These are phyloP conservation scores for Trametes cinnabarina DNA, from an alignment of 768 basidiomycete species.

Conservation along the genomic window DNA sequence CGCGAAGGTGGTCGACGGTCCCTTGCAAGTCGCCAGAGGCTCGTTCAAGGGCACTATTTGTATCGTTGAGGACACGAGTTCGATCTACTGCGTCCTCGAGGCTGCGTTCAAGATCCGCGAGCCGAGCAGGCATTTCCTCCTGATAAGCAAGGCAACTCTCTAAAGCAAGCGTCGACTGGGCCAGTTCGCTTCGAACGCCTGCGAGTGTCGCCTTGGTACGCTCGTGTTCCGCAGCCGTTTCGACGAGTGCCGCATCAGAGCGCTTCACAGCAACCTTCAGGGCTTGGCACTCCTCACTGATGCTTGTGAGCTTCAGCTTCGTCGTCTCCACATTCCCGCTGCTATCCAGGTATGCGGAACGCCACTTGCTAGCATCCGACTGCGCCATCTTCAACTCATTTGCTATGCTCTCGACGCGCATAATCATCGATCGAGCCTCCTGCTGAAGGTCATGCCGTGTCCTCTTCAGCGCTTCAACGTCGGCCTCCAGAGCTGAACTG, in stretches of 20 bases:
- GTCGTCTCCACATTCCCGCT: not conserved
- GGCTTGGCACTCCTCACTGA: not conserved
- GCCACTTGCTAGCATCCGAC: not conserved
- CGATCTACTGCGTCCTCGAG: conserved; percentile 1
- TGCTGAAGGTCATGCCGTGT: not conserved
- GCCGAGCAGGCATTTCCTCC: not conserved
- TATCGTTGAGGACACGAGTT: not conserved
- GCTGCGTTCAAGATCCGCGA: conserved; percentile 12
- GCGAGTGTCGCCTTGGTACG: not conserved
- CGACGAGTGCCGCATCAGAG: conserved; percentile 11
- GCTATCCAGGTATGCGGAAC: not conserved
- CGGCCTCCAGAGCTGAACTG: not conserved
- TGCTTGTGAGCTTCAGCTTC: not conserved
- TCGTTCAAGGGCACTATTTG: conserved; percentile 6
- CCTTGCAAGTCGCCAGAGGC: conserved; percentile 5
- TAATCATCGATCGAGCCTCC: not conserved
- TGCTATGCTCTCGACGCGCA: not conserved
- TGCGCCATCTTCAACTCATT: not conserved
- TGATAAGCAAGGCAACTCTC: not conserved
- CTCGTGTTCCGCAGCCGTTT: not conserved
- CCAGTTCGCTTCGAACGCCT: not conserved
- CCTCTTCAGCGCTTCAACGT: not conserved
- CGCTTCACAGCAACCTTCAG: conserved; percentile 21
- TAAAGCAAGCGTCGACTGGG: not conserved
- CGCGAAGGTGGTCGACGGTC: conserved; percentile 5